Conservation (phyloP, 164 flowering plant genomes). For the Paratinospora sagittata region DNA sequence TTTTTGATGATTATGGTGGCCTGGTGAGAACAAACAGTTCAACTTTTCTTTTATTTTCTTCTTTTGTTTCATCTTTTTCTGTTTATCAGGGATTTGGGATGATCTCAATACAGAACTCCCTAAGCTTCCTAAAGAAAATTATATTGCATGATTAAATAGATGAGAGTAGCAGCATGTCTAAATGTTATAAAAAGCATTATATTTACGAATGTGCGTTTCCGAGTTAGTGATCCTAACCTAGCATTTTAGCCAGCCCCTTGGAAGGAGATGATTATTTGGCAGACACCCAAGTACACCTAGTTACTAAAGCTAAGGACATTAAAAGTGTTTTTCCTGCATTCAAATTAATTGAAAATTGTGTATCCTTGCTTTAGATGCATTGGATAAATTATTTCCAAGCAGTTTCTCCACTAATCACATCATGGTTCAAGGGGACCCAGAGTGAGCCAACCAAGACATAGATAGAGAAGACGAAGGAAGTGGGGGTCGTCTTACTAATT, state of each 20-base stretch:
- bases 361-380: neutral
- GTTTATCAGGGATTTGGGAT: neutral
- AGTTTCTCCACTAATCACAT: neutral
- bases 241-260: neutral
- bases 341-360: neutral
- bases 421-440: neutral
- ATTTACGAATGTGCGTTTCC: neutral
- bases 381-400: neutral
- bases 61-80: neutral
- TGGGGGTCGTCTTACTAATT: no score
- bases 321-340: neutral
- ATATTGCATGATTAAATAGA: neutral
- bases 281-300: neutral
- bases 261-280: neutral
- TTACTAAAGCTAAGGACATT: neutral
- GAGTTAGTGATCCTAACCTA: neutral
- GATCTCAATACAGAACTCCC: neutral
- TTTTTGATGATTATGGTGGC: constrained; percentile 97
- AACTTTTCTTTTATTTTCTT: neutral
- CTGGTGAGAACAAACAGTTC: constrained; percentile 50
- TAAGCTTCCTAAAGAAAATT: neutral
- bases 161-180: neutral
- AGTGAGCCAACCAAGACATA: no score
- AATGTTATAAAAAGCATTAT: neutral
- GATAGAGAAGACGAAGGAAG: no score